Percentiles rank a stretch among this genome's conserved stretches.
Evolutionary conservation across 139 green algal species (phyloP).

Genomic region (Coelastrella sp.): DNA sequence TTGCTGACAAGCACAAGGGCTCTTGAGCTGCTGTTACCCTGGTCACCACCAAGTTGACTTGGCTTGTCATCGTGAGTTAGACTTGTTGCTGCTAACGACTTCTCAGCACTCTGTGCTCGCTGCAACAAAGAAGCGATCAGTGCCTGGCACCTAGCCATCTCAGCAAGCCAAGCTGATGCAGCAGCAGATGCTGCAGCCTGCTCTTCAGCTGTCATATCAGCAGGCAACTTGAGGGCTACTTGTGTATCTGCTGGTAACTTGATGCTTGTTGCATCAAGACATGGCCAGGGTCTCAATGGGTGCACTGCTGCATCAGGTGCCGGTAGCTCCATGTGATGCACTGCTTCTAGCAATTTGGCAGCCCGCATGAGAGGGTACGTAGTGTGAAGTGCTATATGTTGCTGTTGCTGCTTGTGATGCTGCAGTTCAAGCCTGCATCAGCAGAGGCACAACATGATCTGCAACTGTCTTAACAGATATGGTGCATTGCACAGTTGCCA

Average conservation of each 20-base stretch:
- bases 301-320: too few relatives aligned
- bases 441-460: too few relatives aligned
- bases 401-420: neutral
- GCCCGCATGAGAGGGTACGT: slow-evolving; percentile 37
- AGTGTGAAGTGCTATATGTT: neutral
- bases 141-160: neutral
- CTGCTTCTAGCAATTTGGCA: slow-evolving; percentile 30
- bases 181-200: slow-evolving; percentile 3
- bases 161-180: slow-evolving; percentile 24
- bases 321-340: neutral
- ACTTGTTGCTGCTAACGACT: slow-evolving; percentile 28
- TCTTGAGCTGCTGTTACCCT: neutral
- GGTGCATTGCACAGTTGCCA: too few relatives aligned
- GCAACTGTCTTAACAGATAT: too few relatives aligned
- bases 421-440: neutral
- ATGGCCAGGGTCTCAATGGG: slow-evolving; percentile 30
- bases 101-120: slow-evolving; percentile 53
- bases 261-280: neutral
- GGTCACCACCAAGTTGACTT: neutral
- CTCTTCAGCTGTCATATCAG: slow-evolving; percentile 30
- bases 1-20: neutral
- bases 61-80: neutral
- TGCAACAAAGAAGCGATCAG: slow-evolving; percentile 34
- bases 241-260: slow-evolving; percentile 26
- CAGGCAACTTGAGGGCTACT: slow-evolving; percentile 14